Evolutionary conservation across 2,329 filamentous ascomycete species (phyloP).

Genomic region (Fusarium sp.): DNA sequence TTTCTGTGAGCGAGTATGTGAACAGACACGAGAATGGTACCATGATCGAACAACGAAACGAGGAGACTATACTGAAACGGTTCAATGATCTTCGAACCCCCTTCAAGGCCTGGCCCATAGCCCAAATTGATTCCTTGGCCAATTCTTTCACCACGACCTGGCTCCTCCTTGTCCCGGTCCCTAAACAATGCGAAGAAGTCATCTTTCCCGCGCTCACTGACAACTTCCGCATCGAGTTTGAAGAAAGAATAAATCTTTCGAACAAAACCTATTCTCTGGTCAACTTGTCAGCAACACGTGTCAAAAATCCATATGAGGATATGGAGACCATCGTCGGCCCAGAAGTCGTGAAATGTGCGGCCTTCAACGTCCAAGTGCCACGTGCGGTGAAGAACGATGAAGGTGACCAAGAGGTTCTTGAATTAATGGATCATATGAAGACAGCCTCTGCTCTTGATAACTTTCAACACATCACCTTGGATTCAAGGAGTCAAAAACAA

Average conservation of each 20-base stretch:
- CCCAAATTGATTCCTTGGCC: constrained; percentile 40
- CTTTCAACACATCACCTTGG: constrained; percentile 20
- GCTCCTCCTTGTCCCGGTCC: constrained; percentile 43
- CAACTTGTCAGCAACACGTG: constrained; percentile 37
- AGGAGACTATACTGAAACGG: constrained; percentile 33
- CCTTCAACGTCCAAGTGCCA: constrained; percentile 47
- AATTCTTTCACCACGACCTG: constrained; percentile 45
- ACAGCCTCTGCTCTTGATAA: constrained; percentile 55
- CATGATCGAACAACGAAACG: constrained; percentile 47
- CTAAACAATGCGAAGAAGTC: constrained; percentile 21
- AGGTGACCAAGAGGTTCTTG: constrained; percentile 38
- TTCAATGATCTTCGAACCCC: constrained; percentile 37
- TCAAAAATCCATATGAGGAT: constrained; percentile 46
- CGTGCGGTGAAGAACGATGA: constrained; percentile 41
- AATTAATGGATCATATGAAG: constrained; percentile 73
- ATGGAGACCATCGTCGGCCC: neutral
- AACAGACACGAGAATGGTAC: constrained; percentile 45
- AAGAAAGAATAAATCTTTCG: constrained; percentile 23
- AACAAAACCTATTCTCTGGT: constrained; percentile 38
- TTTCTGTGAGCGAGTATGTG: constrained; percentile 40
- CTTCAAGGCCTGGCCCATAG: constrained; percentile 44
- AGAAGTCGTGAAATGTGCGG: constrained; percentile 37
- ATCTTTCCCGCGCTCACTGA: constrained; percentile 43
- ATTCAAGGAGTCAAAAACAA: constrained; percentile 19
- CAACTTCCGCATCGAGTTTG: constrained; percentile 42